Percentiles rank a stretch among this genome's conserved stretches.
Evolutionary conservation across 1,284 basidiomycete species (phyloP).

Genomic region (Microbotryomycetes sp.): DNA sequence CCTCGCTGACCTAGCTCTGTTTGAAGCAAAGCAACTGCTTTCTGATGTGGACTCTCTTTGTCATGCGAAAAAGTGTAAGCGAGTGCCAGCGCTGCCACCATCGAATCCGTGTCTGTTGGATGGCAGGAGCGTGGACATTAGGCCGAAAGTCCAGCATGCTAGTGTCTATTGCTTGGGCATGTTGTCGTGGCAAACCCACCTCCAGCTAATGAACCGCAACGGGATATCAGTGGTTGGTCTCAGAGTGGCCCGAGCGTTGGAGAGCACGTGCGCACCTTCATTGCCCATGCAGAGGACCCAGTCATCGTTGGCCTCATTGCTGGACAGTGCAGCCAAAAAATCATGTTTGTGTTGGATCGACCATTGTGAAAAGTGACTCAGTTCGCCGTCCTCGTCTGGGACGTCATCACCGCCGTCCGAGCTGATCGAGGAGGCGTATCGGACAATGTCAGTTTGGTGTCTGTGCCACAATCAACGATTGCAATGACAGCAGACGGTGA

Average conservation of each 20-base stretch:
- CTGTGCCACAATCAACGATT: too few species aligned
- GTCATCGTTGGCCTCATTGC: constrained; percentile 33
- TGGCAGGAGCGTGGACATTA: background rate
- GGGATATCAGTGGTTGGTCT: background rate
- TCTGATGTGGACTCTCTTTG: constrained; percentile 10
- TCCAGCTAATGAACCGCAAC: background rate
- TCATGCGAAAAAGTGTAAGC: constrained; percentile 2
- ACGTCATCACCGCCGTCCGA: constrained; percentile 1
- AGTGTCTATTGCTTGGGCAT: background rate
- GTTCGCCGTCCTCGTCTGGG: constrained; percentile 1
- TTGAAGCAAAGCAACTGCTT: constrained; percentile 34
- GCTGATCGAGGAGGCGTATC: background rate
- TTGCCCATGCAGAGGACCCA: constrained; percentile 45
- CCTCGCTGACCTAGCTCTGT: constrained; percentile 22
- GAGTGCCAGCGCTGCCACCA: constrained; percentile 27
- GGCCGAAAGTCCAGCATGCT: background rate
- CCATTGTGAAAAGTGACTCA: constrained; percentile 41
- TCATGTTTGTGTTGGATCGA: constrained; percentile 37
- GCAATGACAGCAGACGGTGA: too few species aligned
- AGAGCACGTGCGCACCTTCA: constrained; percentile 37
- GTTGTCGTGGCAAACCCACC: background rate
- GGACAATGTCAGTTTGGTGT: too few species aligned
- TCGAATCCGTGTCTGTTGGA: constrained; percentile 38
- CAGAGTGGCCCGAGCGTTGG: background rate
- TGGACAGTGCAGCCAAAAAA: constrained; percentile 38